Percentiles rank a stretch among this genome's conserved stretches.
Conservation (phyloP, 768 basidiomycete genomes). For the Auriculariales sp. region DNA sequence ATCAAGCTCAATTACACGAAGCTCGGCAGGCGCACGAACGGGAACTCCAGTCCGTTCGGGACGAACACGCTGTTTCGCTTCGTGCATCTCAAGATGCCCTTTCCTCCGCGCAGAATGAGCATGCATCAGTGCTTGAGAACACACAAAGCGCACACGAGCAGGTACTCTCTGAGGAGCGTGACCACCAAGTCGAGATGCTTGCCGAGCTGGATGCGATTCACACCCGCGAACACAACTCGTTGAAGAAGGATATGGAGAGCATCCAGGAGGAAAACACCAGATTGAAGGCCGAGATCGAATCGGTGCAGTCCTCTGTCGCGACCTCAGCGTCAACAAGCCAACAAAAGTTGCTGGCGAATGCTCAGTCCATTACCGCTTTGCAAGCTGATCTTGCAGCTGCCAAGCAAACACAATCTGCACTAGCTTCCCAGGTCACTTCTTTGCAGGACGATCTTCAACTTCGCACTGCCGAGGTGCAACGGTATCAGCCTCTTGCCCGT, state of each 20-base stretch:
- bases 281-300: conserved; percentile 41
- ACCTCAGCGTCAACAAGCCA: conserved; percentile 22
- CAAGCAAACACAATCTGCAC: conserved; percentile 26
- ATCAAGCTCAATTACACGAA: neutral
- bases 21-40: neutral
- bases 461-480: neutral
- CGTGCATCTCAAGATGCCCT: conserved; percentile 8
- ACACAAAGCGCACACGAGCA: conserved; percentile 28
- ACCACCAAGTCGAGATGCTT: conserved; percentile 27
- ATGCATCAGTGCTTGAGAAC: conserved; percentile 16
- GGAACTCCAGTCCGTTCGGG: conserved; percentile 11
- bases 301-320: conserved; percentile 33
- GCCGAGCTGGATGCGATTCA: conserved; percentile 38
- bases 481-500: neutral
- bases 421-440: conserved; percentile 26
- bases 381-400: conserved; percentile 33
- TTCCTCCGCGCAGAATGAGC: conserved; percentile 18
- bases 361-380: conserved; percentile 27
- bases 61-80: conserved; percentile 3
- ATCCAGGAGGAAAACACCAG: conserved; percentile 25
- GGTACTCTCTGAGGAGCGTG: conserved; percentile 31
- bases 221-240: conserved; percentile 28
- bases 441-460: conserved; percentile 48
- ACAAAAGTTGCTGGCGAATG: conserved; percentile 33
- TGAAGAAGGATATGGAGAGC: conserved; percentile 21